These are phyloP conservation scores for Ceratocystis variospora DNA, from an alignment of 2,329 filamentous ascomycete genomes.

Conservation along the genomic window DNA sequence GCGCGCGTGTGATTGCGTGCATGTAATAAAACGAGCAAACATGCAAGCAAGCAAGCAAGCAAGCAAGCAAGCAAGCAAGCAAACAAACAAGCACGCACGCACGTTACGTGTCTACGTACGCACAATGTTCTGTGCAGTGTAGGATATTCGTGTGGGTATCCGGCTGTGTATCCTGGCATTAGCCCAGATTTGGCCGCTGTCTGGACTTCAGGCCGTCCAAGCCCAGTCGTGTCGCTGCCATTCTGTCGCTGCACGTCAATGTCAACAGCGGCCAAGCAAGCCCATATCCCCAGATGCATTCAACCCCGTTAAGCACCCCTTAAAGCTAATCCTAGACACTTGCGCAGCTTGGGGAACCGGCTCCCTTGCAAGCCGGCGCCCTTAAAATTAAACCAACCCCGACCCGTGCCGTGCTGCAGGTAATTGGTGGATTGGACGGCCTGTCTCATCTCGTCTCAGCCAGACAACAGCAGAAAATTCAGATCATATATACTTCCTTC, in stretches of 20 bases:
- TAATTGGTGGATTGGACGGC: neutral
- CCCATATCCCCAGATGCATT: neutral
- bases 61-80: no score
- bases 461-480: neutral
- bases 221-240: neutral
- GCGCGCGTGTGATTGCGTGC: neutral
- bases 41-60: no score
- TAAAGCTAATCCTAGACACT: neutral
- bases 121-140: no score
- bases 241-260: neutral
- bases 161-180: neutral
- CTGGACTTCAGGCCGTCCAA: neutral
- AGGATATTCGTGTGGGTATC: no score
- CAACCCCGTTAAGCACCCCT: neutral
- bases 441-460: neutral
- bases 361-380: neutral
- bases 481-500: neutral
- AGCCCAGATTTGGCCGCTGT: neutral
- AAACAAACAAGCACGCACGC: no score
- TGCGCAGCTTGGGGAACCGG: neutral
- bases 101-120: no score
- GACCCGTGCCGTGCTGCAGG: neutral
- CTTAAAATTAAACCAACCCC: neutral
- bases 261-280: neutral
- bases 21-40: neutral